Evolutionary conservation across 2,329 filamentous ascomycete genomes (phyloP).

Genomic region (Xylariaceae sp.): DNA sequence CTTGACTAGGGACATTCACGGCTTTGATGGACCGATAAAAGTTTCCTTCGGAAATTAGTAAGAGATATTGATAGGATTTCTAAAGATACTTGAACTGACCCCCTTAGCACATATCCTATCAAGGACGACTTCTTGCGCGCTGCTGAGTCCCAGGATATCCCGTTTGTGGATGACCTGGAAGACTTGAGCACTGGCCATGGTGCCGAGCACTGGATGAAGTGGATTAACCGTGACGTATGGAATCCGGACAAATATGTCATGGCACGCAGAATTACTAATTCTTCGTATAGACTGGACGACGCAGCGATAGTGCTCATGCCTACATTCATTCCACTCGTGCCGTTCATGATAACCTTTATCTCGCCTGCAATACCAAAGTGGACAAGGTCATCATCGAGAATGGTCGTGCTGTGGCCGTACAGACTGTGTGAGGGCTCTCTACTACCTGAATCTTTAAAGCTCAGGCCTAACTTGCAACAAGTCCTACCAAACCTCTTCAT

Average conservation of each 20-base stretch:
- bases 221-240: conserved; percentile 74
- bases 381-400: conserved; percentile 79
- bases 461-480: conserved; percentile 30
- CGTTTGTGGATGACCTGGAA: conserved; percentile 75
- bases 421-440: conserved; percentile 60
- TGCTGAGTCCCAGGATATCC: conserved; percentile 76
- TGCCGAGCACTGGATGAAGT: conserved; percentile 84
- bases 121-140: conserved; percentile 82
- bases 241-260: background rate
- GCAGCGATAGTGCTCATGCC: conserved; percentile 78
- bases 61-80: conserved; percentile 5
- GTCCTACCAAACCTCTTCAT: conserved; percentile 70
- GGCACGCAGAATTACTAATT: background rate
- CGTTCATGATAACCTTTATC: conserved; percentile 72
- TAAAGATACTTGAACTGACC: conserved; percentile 14
- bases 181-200: conserved; percentile 73
- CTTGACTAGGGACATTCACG: conserved; percentile 66
- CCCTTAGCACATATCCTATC: conserved; percentile 70
- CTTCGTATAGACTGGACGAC: conserved; percentile 64
- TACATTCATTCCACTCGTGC: conserved; percentile 80
- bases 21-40: conserved; percentile 81
- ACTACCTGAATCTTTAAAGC: background rate
- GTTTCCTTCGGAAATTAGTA: conserved; percentile 79
- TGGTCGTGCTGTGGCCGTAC: conserved; percentile 73
- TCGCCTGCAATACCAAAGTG: conserved; percentile 78